Conservation (phyloP, 1,139 yeast species). For the Taphrina deformans region DNA sequence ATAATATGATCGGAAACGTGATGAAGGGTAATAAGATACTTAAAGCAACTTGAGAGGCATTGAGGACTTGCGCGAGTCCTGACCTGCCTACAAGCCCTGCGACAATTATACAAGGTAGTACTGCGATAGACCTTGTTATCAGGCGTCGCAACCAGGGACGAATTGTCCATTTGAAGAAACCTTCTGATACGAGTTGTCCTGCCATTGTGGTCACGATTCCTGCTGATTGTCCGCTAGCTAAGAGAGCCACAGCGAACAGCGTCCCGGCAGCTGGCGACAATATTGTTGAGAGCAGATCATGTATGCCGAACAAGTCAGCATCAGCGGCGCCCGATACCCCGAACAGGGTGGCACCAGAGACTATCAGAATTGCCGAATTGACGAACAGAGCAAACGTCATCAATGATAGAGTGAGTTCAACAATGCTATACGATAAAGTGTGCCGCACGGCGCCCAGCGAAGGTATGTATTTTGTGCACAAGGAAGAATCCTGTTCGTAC, state of each 20-base stretch:
- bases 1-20: slow-evolving; percentile 83
- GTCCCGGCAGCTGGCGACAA: slow-evolving; percentile 90
- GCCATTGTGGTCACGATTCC: slow-evolving; percentile 97
- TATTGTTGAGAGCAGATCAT: slow-evolving; percentile 67
- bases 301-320: slow-evolving; percentile 86
- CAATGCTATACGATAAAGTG: slow-evolving; percentile 69
- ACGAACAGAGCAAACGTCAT: slow-evolving; percentile 82
- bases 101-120: slow-evolving; percentile 82
- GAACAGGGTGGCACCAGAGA: slow-evolving; percentile 77
- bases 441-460: slow-evolving; percentile 69
- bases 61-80: slow-evolving; percentile 77
- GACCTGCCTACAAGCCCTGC: slow-evolving; percentile 76
- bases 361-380: slow-evolving; percentile 78
- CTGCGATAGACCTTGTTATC: slow-evolving; percentile 79
- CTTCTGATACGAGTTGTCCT: slow-evolving; percentile 95
- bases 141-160: slow-evolving; percentile 85
- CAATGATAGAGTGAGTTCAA: slow-evolving; percentile 71
- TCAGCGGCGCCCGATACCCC: slow-evolving; percentile 69
- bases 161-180: slow-evolving; percentile 80
- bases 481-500: slow-evolving; percentile 38
- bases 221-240: slow-evolving; percentile 96
- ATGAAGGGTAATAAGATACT: slow-evolving; percentile 83
- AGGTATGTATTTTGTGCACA: slow-evolving; percentile 56
- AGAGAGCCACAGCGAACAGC: slow-evolving; percentile 84
- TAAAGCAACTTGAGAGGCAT: slow-evolving; percentile 83